Base-by-base conservation (phyloP, 2,329 filamentous ascomycete species). In the Alternaria ethzedia region DNA sequence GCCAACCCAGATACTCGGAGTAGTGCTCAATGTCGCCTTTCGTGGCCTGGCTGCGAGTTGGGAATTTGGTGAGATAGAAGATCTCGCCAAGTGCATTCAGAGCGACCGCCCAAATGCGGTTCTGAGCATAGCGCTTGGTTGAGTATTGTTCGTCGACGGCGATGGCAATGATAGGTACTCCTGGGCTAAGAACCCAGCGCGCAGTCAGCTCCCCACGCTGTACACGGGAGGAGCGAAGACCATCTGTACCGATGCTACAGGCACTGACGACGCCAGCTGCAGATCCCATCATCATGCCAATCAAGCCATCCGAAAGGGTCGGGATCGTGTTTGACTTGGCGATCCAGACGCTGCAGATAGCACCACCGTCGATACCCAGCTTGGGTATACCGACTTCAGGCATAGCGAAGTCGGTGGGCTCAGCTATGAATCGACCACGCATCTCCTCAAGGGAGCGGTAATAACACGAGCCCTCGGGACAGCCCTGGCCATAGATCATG, bases 81-180 rank as follows among this genome's bases (percentile, higher is more conserved):
- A 97, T 84, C 78, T 99, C 96, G 2, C 96, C 96, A 9, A 99
- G 84, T 0, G 96, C 95, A 77, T 99, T 99, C 56, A 99, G 81
- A n/a, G 89, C 92, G 45, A 95, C 90, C n/a, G 92, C 93, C 93
- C 94, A 98, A 12, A 96, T 87, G 26, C 94, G 89, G 12, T 88
- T 87, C 54, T 89, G 84, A 5, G 86, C 83, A 75, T 90, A 90
- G 28, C 94, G 89, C 70, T 89, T 90, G 25, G 86, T 79, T 52
- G 86, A 94, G 79, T 94, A 96, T 56, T 88, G 88, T 26, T 97
- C 94, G 73, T 99, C 96, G 7, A 97, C 87, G 47, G 88, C 88
- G 64, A 99, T 88, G 1, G 89, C 88, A 57, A 97, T 87, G 65
- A 99, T 96, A 0, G 96, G 96, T 4, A 98, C 94, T 44, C 96